Percentiles rank a stretch among this genome's conserved stretches.
Conservation (phyloP, 1,139 yeast species). For the Williopsis jadinii region DNA sequence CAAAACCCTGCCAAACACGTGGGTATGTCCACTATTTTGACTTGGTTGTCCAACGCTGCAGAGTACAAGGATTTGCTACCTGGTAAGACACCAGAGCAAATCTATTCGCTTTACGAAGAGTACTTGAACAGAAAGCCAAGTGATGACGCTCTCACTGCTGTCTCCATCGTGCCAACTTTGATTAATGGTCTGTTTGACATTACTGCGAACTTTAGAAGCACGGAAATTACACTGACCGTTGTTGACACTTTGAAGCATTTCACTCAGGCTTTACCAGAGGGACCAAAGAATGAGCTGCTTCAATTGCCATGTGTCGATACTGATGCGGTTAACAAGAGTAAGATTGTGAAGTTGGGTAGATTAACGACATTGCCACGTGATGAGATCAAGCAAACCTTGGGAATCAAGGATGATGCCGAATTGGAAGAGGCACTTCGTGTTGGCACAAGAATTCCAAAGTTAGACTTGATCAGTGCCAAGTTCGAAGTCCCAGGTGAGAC, state of each 20-base stretch:
- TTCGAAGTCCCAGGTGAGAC: slow-evolving; percentile 88
- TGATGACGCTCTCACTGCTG: slow-evolving; percentile 41
- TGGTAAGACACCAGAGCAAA: slow-evolving; percentile 37
- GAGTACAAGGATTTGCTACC: slow-evolving; percentile 43
- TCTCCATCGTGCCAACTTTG: slow-evolving; percentile 58
- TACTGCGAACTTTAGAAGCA: slow-evolving; percentile 70
- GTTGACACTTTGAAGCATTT: slow-evolving; percentile 66
- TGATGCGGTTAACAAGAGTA: slow-evolving; percentile 34
- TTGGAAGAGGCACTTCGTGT: slow-evolving; percentile 46
- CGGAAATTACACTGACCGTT: slow-evolving; percentile 55
- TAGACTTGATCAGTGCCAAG: slow-evolving; percentile 63
- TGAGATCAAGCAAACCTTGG: slow-evolving; percentile 50
- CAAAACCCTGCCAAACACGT: slow-evolving; percentile 73
- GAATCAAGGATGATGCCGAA: slow-evolving; percentile 41
- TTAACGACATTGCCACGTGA: slow-evolving; percentile 50
- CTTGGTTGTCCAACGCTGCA: slow-evolving; percentile 54
- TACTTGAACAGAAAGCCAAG: slow-evolving; percentile 48
- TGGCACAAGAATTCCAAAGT: slow-evolving; percentile 61
- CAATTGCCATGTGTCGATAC: slow-evolving; percentile 74
- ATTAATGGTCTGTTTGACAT: slow-evolving; percentile 74
- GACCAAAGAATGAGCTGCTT: slow-evolving; percentile 54
- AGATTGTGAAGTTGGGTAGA: slow-evolving; percentile 58
- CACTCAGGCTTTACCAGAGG: slow-evolving; percentile 66
- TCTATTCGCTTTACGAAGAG: slow-evolving; percentile 43
- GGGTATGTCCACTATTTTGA: slow-evolving; percentile 49